phyloP scores from a whole-genome alignment of 106 monocot genomes.

The Dendrobium officinale region DNA sequence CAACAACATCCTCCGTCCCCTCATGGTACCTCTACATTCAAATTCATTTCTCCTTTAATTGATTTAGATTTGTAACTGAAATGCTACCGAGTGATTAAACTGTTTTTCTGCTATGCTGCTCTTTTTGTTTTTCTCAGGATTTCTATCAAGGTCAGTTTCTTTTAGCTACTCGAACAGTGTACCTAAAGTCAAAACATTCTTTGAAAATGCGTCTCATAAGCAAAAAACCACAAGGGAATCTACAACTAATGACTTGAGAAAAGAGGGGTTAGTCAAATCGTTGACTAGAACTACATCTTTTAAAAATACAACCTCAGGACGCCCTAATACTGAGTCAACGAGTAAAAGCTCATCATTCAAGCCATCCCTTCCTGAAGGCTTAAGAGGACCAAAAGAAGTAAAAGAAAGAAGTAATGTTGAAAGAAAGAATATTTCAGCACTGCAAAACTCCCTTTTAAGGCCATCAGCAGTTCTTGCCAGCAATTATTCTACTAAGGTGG shows the following conservation, averaged over 20 bases:
- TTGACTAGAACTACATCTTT: conserved; percentile 55
- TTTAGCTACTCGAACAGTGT: conserved; percentile 38
- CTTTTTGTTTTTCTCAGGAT: conserved; percentile 21
- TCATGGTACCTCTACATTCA: conserved; percentile 21
- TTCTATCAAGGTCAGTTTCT: conserved; percentile 48
- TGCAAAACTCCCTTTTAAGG: conserved; percentile 14
- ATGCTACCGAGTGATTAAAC: neutral
- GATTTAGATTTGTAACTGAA: neutral
- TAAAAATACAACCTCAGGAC: conserved; percentile 20
- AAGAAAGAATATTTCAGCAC: conserved; percentile 30
- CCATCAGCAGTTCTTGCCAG: conserved; percentile 10
- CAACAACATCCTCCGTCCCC: conserved; percentile 13
- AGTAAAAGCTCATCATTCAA: conserved; percentile 23
- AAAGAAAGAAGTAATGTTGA: conserved; percentile 26
- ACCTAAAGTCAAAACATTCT: conserved; percentile 44
- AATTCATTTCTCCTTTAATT: neutral
- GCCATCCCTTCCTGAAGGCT: conserved; percentile 18
- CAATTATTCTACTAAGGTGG: conserved; percentile 24
- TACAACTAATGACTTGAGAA: conserved; percentile 24
- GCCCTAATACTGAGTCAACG: conserved; percentile 18
- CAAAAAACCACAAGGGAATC: conserved; percentile 33
- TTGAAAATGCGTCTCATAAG: conserved; percentile 34
- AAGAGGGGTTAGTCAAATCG: conserved; percentile 19
- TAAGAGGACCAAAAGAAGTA: conserved; percentile 20
- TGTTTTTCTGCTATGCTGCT: neutral